Evolutionary conservation across 768 basidiomycete genomes (phyloP), one percentile per base, ranked within the genome.

Genomic region (Hemileccinum rubropunctum): DNA sequence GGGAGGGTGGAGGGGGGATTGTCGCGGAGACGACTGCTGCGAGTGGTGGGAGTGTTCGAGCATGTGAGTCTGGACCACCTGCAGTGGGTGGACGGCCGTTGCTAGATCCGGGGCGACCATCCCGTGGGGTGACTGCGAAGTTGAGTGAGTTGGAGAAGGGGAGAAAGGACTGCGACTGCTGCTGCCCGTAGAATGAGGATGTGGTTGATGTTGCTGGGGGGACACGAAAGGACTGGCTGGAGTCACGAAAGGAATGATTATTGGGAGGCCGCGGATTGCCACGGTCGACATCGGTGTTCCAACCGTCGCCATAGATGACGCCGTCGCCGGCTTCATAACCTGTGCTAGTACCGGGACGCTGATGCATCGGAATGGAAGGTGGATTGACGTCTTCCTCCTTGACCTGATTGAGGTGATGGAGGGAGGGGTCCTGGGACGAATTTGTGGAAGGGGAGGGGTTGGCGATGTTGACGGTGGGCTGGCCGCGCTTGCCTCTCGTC

Each of bases 141-240:
- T 69, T 69, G 76, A 77, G 72, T 68, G 73, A 2, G 65, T 63
- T 64, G 73, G 74, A 39, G 74, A 76, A 74, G 78, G 74, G 60
- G 76, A 79, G 84, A 84, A 83, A 86, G 81, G 84, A 84, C 76
- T 85, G 83, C 74, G 70, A 71, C 63, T 73, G 76, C 63, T 70
- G 71, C 50, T 63, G 72, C 47, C 62, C 69, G 65, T 42, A 65
- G 66, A 72, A 58, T 65, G 70, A 48, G 67, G 76, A 58, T 60
- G 71, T 21, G 61, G 71, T 55, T 49, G 74, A 66, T 65, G 73
- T 53, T 64, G 73, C 54, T 58, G 76, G 64, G 67, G 78, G 76
- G 78, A 69, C 76, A 83, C 82, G 85, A 85, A 86, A 86, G 84
- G 85, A 86, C 82, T 86, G 84, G 80, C 76, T 73, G 79, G 82